These are phyloP conservation scores for Tilletia indica DNA, from an alignment of 1,284 basidiomycete species.

Conservation along the genomic window DNA sequence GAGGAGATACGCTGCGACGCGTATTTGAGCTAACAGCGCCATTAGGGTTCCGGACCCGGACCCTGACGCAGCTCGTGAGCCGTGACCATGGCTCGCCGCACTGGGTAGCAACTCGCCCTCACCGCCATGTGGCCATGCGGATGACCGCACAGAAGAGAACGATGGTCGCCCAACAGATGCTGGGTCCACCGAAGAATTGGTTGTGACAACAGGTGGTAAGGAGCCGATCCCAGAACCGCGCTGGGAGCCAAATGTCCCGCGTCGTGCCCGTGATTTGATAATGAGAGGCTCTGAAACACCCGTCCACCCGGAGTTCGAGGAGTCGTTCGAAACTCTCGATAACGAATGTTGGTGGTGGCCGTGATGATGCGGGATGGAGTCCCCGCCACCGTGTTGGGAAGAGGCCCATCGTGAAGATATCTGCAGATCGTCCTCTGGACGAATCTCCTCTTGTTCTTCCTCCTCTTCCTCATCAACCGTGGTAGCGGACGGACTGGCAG, in stretches of 20 bases:
- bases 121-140: neutral
- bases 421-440: too few species aligned
- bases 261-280: constrained; percentile 5
- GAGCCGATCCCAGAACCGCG: neutral
- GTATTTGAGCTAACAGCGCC: neutral
- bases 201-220: neutral
- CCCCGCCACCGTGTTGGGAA: too few species aligned
- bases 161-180: neutral
- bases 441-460: too few species aligned
- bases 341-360: too few species aligned
- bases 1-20: neutral
- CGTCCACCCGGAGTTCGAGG: too few species aligned
- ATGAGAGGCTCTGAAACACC: too few species aligned
- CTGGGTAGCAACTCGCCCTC: neutral
- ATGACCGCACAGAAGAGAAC: constrained; percentile 4
- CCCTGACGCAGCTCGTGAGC: neutral
- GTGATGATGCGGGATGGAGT: too few species aligned
- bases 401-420: too few species aligned
- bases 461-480: too few species aligned
- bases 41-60: neutral
- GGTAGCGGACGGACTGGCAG: too few species aligned
- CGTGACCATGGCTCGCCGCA: constrained; percentile 6
- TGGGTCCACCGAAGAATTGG: neutral
- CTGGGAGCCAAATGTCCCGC: constrained; percentile 3
- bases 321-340: too few species aligned